Conservation (phyloP, 2,329 filamentous ascomycete genomes). For the Xylaria sp. region DNA sequence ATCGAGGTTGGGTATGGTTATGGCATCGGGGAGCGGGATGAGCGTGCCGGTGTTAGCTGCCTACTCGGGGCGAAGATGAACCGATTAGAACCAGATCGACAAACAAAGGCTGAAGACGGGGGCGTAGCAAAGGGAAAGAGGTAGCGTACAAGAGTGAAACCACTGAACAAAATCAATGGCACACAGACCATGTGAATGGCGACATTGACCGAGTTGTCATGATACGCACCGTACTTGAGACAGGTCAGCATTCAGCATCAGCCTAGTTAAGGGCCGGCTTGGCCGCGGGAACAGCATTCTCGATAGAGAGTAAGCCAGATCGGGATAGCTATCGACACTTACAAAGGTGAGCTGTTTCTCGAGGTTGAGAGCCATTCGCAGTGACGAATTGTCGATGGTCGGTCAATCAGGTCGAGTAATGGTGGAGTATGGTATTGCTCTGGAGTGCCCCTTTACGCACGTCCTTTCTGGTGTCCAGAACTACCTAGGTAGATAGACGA, state of each 20-base stretch:
- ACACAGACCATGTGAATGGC: conserved; percentile 84
- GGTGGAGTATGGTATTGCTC: conserved; percentile 5
- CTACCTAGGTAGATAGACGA: not conserved
- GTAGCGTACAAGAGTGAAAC: conserved; percentile 74
- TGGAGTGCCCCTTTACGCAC: not conserved
- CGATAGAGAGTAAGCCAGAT: not conserved
- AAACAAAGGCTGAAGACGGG: conserved; percentile 9
- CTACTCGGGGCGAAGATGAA: conserved; percentile 52
- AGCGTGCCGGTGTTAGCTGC: conserved; percentile 71
- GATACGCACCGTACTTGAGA: conserved; percentile 82
- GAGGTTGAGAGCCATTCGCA: conserved; percentile 75
- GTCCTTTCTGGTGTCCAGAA: not conserved
- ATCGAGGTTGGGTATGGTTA: conserved; percentile 74
- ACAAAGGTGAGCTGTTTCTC: conserved; percentile 87
- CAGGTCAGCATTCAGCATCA: conserved; percentile 25
- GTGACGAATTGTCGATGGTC: conserved; percentile 8
- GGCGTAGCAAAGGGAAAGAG: conserved; percentile 23
- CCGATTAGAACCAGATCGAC: conserved; percentile 39
- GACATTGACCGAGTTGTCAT: conserved; percentile 81
- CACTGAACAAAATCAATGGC: conserved; percentile 77
- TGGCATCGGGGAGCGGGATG: conserved; percentile 72
- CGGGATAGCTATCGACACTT: conserved; percentile 52
- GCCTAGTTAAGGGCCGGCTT: not conserved
- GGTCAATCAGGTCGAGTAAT: not conserved
- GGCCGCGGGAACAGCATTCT: not conserved